Evolutionary conservation across 2,329 filamentous ascomycete genomes (phyloP).

Genomic region (Pseudogymnoascus sp.): DNA sequence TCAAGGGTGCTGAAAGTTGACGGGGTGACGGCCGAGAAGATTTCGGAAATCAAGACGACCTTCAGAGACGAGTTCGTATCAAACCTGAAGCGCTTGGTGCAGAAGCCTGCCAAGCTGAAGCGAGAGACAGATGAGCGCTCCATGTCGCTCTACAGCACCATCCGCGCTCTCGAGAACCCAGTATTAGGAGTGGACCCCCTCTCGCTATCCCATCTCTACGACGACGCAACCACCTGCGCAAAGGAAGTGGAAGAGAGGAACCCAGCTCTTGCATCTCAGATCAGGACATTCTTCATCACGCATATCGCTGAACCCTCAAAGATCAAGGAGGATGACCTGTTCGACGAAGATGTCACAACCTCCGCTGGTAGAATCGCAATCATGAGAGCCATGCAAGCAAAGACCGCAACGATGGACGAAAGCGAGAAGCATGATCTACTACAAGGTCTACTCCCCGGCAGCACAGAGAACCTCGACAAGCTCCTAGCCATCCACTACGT

Average conservation of each 20-base stretch:
- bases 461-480: slow-evolving; percentile 18
- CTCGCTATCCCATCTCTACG: slow-evolving; percentile 14
- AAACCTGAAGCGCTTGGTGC: slow-evolving; percentile 16
- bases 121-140: slow-evolving; percentile 10
- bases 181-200: slow-evolving; percentile 13
- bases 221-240: slow-evolving; percentile 13
- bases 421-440: slow-evolving; percentile 18
- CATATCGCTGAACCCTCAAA: background rate
- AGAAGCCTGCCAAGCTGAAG: slow-evolving; percentile 12
- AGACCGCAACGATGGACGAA: slow-evolving; percentile 14
- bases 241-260: slow-evolving; percentile 9
- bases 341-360: slow-evolving; percentile 16
- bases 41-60: slow-evolving; percentile 6
- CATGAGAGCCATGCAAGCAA: slow-evolving; percentile 13
- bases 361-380: slow-evolving; percentile 18
- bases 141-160: slow-evolving; percentile 16
- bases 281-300: slow-evolving; percentile 19
- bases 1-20: background rate
- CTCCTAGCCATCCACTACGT: slow-evolving; percentile 20
- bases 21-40: background rate
- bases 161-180: slow-evolving; percentile 19
- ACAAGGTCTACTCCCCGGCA: slow-evolving; percentile 14
- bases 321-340: background rate
- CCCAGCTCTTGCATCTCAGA: slow-evolving; percentile 13
- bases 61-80: slow-evolving; percentile 19